These are phyloP conservation scores for Coniella lustricola DNA, from an alignment of 2,329 filamentous ascomycete species.

Conservation along the genomic window DNA sequence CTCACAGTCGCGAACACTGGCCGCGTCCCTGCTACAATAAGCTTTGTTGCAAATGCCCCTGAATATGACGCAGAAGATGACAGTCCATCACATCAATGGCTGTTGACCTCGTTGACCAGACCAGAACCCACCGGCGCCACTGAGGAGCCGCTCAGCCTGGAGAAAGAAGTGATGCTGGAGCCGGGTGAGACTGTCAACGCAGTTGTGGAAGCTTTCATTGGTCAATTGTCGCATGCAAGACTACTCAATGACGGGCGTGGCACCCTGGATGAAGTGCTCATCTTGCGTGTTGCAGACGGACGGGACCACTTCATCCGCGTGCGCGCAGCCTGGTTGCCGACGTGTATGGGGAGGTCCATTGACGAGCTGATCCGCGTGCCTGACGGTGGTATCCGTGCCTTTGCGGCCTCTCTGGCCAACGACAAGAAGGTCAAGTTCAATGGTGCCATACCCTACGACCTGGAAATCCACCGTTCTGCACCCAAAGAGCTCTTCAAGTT, in stretches of 20 bases:
- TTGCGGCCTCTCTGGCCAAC: constrained; percentile 27
- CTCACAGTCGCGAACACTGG: constrained; percentile 92
- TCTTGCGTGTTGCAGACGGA: constrained; percentile 75
- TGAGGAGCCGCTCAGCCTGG: constrained; percentile 25
- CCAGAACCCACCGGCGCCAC: constrained; percentile 32
- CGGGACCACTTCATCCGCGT: constrained; percentile 88
- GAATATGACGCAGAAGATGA: constrained; percentile 33
- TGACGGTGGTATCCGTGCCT: constrained; percentile 64
- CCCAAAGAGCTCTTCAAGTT: constrained; percentile 85
- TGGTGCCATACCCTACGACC: constrained; percentile 47
- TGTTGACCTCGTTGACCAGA: constrained; percentile 58
- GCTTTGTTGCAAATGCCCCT: constrained; percentile 67
- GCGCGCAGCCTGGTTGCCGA: constrained; percentile 69
- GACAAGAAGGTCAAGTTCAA: constrained; percentile 25
- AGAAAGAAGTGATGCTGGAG: constrained; percentile 58
- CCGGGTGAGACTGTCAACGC: constrained; percentile 78
- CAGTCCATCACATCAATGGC: constrained; percentile 48
- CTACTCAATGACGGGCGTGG: constrained; percentile 62
- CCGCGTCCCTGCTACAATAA: constrained; percentile 69
- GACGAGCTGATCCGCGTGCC: constrained; percentile 82
- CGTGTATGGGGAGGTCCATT: constrained; percentile 78
- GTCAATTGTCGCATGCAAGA: constrained; percentile 55
- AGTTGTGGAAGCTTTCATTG: constrained; percentile 60
- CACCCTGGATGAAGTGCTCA: constrained; percentile 75
- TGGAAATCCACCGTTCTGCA: constrained; percentile 65